Conservation (phyloP, 2,329 filamentous ascomycete species). For the Trichoderma gracile region DNA sequence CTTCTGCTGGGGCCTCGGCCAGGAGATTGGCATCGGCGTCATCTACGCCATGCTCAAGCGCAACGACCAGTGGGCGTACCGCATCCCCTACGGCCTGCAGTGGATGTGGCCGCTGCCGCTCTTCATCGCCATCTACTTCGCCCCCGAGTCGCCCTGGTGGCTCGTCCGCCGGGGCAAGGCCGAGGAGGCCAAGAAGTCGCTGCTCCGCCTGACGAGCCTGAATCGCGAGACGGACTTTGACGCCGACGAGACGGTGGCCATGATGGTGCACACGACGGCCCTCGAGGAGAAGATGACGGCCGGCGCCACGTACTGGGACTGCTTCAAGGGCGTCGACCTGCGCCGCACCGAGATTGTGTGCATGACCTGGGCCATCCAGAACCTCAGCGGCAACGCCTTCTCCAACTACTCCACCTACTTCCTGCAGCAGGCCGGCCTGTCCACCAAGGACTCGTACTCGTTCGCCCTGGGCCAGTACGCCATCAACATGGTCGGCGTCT, state of each 20-base stretch:
- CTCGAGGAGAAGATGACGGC: slow-evolving; percentile 74
- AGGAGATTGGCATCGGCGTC: slow-evolving; percentile 72
- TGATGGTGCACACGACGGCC: slow-evolving; percentile 89
- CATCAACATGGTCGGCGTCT: slow-evolving; percentile 77
- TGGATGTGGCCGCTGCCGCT: slow-evolving; percentile 77
- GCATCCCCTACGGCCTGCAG: slow-evolving; percentile 71
- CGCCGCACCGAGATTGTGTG: slow-evolving; percentile 73
- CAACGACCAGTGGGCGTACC: slow-evolving; percentile 67
- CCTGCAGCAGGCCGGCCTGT: slow-evolving; percentile 59
- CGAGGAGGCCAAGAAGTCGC: slow-evolving; percentile 65
- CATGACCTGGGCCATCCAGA: slow-evolving; percentile 65
- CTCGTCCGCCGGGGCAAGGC: slow-evolving; percentile 66
- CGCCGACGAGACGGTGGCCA: slow-evolving; percentile 79
- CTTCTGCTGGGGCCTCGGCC: slow-evolving; percentile 76
- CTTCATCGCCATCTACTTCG: slow-evolving; percentile 65
- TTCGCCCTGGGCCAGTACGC: slow-evolving; percentile 66
- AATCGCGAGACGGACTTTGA: slow-evolving; percentile 71
- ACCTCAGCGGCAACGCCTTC: slow-evolving; percentile 63
- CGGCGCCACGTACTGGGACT: slow-evolving; percentile 76
- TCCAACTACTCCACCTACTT: slow-evolving; percentile 68
- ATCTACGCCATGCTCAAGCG: slow-evolving; percentile 67
- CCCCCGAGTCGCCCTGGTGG: slow-evolving; percentile 74
- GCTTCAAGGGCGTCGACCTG: slow-evolving; percentile 76
- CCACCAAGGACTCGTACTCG: slow-evolving; percentile 53
- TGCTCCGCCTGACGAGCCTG: slow-evolving; percentile 64